Evolutionary conservation across 1,284 basidiomycete genomes (phyloP).

Genomic region (Cutaneotrichosporon spelunceum): DNA sequence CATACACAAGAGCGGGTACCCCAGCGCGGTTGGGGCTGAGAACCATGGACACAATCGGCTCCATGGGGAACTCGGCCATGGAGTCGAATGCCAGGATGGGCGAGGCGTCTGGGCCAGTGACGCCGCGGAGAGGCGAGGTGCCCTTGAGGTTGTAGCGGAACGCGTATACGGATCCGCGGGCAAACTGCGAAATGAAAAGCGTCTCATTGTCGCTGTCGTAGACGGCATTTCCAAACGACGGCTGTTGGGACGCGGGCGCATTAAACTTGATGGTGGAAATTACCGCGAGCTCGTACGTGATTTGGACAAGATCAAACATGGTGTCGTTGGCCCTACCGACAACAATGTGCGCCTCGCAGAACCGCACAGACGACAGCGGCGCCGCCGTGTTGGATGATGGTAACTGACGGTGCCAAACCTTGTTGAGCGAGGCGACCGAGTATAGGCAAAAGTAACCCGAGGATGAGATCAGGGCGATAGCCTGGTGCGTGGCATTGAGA

Average conservation of each 20-base stretch:
- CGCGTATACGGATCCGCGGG: constrained; percentile 34
- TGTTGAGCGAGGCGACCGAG: constrained; percentile 31
- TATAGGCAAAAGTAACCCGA: constrained; percentile 36
- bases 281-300: constrained; percentile 38
- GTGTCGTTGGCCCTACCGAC: constrained; percentile 41
- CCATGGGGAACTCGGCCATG: constrained; percentile 35
- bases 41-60: constrained; percentile 32
- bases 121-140: constrained; percentile 31
- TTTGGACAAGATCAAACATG: constrained; percentile 42
- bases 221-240: constrained; percentile 34
- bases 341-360: constrained; percentile 44
- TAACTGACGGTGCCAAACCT: constrained; percentile 45
- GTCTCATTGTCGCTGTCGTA: constrained; percentile 35
- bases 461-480: constrained; percentile 38
- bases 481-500: constrained; percentile 41
- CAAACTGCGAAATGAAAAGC: constrained; percentile 37
- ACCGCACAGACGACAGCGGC: constrained; percentile 33
- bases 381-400: constrained; percentile 23
- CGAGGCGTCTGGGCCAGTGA: constrained; percentile 12
- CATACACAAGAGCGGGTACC: constrained; percentile 30
- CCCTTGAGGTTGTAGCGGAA: constrained; percentile 44
- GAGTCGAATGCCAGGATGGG: constrained; percentile 30
- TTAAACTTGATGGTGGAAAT: constrained; percentile 39
- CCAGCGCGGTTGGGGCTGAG: constrained; percentile 21
- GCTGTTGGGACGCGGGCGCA: constrained; percentile 19